Evolutionary conservation across 805 yeast genomes (phyloP).

Genomic region (Candida palmyrensis): DNA sequence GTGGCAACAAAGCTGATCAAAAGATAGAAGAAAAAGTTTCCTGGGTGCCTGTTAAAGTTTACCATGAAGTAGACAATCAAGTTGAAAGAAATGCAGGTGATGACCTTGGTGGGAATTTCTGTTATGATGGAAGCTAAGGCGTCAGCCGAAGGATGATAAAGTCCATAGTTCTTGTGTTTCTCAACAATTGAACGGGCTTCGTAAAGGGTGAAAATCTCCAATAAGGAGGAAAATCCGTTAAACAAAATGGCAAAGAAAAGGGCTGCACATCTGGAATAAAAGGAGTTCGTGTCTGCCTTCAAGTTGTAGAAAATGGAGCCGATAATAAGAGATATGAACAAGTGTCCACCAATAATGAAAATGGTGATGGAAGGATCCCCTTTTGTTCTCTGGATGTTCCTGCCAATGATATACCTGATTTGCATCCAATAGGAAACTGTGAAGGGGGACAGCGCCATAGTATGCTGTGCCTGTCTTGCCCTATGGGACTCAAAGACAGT

Average conservation of each 20-base stretch:
- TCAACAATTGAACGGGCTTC: slow-evolving; percentile 56
- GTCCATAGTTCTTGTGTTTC: slow-evolving; percentile 51
- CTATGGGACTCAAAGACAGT: slow-evolving; percentile 26
- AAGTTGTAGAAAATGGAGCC: slow-evolving; percentile 57
- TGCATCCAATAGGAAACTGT: slow-evolving; percentile 50
- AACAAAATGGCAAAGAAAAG: slow-evolving; percentile 64
- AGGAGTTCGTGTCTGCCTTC: slow-evolving; percentile 36
- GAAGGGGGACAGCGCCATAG: slow-evolving; percentile 47
- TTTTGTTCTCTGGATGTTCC: slow-evolving; percentile 45
- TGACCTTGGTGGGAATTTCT: slow-evolving; percentile 49
- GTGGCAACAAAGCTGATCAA: slow-evolving; percentile 40
- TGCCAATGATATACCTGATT: slow-evolving; percentile 38
- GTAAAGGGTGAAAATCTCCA: slow-evolving; percentile 51
- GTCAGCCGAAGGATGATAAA: slow-evolving; percentile 60
- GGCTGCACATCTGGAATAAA: slow-evolving; percentile 56
- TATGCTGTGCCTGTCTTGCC: slow-evolving; percentile 47
- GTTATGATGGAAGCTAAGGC: slow-evolving; percentile 57
- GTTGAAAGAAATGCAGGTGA: slow-evolving; percentile 43
- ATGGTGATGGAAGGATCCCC: slow-evolving; percentile 47
- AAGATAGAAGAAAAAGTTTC: slow-evolving; percentile 50
- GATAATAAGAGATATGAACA: slow-evolving; percentile 48
- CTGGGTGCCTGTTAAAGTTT: slow-evolving; percentile 48
- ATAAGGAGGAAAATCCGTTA: slow-evolving; percentile 57
- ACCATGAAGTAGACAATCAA: slow-evolving; percentile 49
- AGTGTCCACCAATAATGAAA: slow-evolving; percentile 39